phyloP scores from a whole-genome alignment of 1,284 basidiomycete genomes.

The Boletus mariae region DNA sequence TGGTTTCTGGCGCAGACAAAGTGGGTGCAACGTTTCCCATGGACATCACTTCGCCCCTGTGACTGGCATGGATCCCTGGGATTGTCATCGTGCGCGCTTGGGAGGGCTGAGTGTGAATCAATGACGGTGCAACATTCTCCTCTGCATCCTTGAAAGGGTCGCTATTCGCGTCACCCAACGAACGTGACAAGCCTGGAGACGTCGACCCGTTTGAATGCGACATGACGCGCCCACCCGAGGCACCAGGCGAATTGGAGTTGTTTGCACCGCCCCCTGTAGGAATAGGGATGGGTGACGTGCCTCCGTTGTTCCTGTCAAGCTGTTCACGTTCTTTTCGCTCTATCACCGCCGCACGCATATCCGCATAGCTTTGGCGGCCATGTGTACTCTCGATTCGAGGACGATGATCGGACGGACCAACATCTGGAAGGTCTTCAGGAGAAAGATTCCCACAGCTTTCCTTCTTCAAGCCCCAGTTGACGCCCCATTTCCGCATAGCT shows the following conservation, averaged over 20 bases:
- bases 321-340: constrained; percentile 53
- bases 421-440: constrained; percentile 44
- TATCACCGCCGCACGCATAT: constrained; percentile 66
- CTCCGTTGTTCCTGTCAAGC: constrained; percentile 23
- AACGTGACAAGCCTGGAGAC: constrained; percentile 33
- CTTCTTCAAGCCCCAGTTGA: constrained; percentile 69
- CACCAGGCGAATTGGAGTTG: constrained; percentile 26
- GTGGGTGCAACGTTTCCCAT: constrained; percentile 66
- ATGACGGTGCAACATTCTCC: constrained; percentile 32
- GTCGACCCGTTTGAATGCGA: constrained; percentile 23
- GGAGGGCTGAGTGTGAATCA: constrained; percentile 66
- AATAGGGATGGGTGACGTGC: constrained; percentile 32
- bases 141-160: constrained; percentile 29
- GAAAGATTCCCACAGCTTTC: constrained; percentile 35
- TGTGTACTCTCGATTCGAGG: constrained; percentile 34
- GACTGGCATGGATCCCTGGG: constrained; percentile 74
- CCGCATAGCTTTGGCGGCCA: constrained; percentile 60
- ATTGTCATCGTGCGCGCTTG: constrained; percentile 75
- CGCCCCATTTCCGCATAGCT: constrained; percentile 84
- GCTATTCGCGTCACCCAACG: constrained; percentile 23
- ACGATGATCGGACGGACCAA: constrained; percentile 39
- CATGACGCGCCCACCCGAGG: constrained; percentile 13
- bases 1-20: constrained; percentile 39
- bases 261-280: constrained; percentile 26
- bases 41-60: constrained; percentile 75